phyloP scores from a whole-genome alignment of 495 filamentous ascomycete species.

The Physcia stellaris region DNA sequence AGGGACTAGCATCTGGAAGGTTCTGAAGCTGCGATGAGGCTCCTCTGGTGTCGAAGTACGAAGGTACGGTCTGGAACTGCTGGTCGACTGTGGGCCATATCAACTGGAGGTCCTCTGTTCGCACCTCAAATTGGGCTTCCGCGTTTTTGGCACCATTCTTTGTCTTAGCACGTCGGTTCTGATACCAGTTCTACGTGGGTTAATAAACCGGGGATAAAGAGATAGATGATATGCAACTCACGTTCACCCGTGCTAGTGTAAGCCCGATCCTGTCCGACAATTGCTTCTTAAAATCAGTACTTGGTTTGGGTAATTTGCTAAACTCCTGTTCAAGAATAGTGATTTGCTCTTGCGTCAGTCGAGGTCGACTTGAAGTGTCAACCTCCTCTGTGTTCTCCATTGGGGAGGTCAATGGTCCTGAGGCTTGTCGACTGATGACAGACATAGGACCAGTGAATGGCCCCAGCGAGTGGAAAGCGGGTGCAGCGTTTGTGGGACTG shows the following conservation, averaged over 20 bases:
- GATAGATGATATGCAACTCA: slow-evolving; percentile 27
- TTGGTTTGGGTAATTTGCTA: slow-evolving; percentile 62
- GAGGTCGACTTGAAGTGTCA: slow-evolving; percentile 43
- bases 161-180: slow-evolving; percentile 73
- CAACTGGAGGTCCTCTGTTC: slow-evolving; percentile 22
- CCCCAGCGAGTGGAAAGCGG: too few relatives aligned
- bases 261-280: slow-evolving; percentile 60
- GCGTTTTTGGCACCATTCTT: slow-evolving; percentile 58
- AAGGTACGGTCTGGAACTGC: slow-evolving; percentile 1
- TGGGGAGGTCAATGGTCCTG: background rate
- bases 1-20: background rate
- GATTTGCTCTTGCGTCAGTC: slow-evolving; percentile 71
- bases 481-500: too few relatives aligned
- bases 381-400: slow-evolving; percentile 12
- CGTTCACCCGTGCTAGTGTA: slow-evolving; percentile 63
- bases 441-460: background rate
- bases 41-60: background rate
- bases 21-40: background rate
- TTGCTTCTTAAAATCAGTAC: slow-evolving; percentile 59
- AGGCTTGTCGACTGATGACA: background rate
- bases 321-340: slow-evolving; percentile 65
- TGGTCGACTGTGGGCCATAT: background rate
- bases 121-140: slow-evolving; percentile 11
- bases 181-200: slow-evolving; percentile 70
- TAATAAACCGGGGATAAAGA: slow-evolving; percentile 10